These are phyloP conservation scores for Paecilomyces variotii DNA, from an alignment of 2,329 filamentous ascomycete genomes.

Conservation along the genomic window DNA sequence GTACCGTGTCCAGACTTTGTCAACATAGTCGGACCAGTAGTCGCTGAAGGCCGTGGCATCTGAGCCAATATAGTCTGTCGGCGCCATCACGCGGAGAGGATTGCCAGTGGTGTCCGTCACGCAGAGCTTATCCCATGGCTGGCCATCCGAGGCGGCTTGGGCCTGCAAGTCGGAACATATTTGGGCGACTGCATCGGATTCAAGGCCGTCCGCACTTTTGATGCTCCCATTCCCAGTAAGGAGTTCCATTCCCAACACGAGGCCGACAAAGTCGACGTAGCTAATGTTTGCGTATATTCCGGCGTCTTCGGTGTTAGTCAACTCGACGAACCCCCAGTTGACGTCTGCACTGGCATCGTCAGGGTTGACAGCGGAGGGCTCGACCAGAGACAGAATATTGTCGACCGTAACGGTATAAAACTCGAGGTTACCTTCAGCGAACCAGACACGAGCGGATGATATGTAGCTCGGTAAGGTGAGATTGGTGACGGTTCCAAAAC, in stretches of 20 bases:
- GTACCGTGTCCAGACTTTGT: conserved; percentile 48
- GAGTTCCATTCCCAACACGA: conserved; percentile 48
- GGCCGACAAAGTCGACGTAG: conserved; percentile 46
- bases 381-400: conserved; percentile 34
- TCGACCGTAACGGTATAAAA: conserved; percentile 36
- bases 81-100: conserved; percentile 46
- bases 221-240: conserved; percentile 38
- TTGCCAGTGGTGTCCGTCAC: conserved; percentile 28
- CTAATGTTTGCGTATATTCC: conserved; percentile 43
- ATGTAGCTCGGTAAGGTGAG: conserved; percentile 37
- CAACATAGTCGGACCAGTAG: conserved; percentile 46
- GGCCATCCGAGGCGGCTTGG: conserved; percentile 41
- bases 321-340: conserved; percentile 46
- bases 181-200: conserved; percentile 37
- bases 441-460: conserved; percentile 39
- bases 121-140: conserved; percentile 47
- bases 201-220: conserved; percentile 45
- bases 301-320: conserved; percentile 35
- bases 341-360: conserved; percentile 36
- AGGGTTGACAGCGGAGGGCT: conserved; percentile 41
- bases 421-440: conserved; percentile 34
- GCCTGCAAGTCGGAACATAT: conserved; percentile 40
- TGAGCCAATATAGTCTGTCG: conserved; percentile 43
- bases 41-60: conserved; percentile 39
- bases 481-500: conserved; percentile 27